phyloP scores from a whole-genome alignment of 2,329 filamentous ascomycete genomes.

The Reticulascus tulasneorum region DNA sequence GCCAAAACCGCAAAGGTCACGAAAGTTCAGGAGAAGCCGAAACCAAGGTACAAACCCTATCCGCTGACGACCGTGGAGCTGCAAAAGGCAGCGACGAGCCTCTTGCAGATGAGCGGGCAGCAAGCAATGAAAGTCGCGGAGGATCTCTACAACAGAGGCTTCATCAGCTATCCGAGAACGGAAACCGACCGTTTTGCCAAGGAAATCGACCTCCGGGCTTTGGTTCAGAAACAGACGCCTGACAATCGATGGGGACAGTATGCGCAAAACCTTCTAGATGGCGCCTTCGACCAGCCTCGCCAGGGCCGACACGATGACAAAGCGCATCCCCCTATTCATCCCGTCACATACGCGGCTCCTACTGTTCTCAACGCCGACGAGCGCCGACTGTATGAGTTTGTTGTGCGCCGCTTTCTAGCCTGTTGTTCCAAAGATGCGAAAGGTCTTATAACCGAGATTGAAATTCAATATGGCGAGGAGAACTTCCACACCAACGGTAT shows the following conservation, averaged over 20 bases:
- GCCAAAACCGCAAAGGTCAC: conserved; percentile 75
- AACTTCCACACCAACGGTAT: conserved; percentile 78
- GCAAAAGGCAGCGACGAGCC: conserved; percentile 89
- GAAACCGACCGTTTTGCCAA: conserved; percentile 95
- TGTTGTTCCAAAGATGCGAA: conserved; percentile 94
- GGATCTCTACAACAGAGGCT: conserved; percentile 84
- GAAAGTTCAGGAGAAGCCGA: conserved; percentile 86
- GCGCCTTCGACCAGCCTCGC: conserved; percentile 76
- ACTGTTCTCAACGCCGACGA: conserved; percentile 63
- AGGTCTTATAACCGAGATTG: conserved; percentile 79
- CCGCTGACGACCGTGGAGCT: conserved; percentile 94
- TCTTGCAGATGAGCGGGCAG: conserved; percentile 87
- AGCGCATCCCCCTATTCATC: conserved; percentile 95
- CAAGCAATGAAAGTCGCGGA: conserved; percentile 88
- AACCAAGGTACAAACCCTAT: conserved; percentile 88
- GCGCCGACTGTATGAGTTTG: conserved; percentile 83
- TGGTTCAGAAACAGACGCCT: conserved; percentile 80
- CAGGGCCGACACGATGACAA: conserved; percentile 89
- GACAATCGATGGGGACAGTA: conserved; percentile 76
- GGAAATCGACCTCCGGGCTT: conserved; percentile 74
- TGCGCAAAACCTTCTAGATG: conserved; percentile 69
- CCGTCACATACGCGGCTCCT: conserved; percentile 76
- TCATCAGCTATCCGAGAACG: conserved; percentile 95
- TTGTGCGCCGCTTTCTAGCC: conserved; percentile 85
- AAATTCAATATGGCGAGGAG: conserved; percentile 80